Base-by-base conservation (phyloP, 2,329 filamentous ascomycete genomes). In the Immersiporthe knoxdaviesiana region DNA sequence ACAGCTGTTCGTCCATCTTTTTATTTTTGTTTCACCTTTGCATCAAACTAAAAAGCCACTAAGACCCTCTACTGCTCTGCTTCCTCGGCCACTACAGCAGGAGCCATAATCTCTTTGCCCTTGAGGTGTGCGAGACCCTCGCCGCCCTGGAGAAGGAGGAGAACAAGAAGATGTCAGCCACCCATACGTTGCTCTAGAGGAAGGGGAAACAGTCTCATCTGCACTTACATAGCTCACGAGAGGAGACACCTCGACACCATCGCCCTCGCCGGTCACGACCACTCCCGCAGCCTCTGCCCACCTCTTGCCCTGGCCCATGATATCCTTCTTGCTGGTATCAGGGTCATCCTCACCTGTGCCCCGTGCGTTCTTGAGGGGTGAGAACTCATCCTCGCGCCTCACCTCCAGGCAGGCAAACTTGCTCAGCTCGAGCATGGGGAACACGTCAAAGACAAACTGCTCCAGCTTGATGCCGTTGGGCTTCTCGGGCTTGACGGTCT, bases 391-490 rank as follows among this genome's bases (percentile, higher is more conserved):
- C 84, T 97, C 94, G 71, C 96, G 93, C 80, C 90, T 93, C 65
- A 99, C 96, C 82, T 99, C 96, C 83, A 98, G 91, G 81, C 91
- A 97, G 32, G 94, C 96, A 77, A 99, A 99, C 82, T 97, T 94
- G 74, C 90, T 87, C 72, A 99, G 88, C 24, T 90, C 84, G 65
- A 97, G 85, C 84, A 95, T 87, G 71, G 95, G 94, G 86, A 99
- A 99, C 77, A 97, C 96, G 79, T 99, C 96, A 78, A 99, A 99
- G 71, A 99, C 94, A 76, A 98, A 99, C 82, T 98, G 96, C 86
- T 99, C 96, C 52, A 99, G 88, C 86, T 99, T 99, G 87, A 99
- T 94, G 74, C 96, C 96, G 78, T 99, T 99, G 73, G 96, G 93
- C 84, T 94, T 96, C 79, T 94, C 90, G 3, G 95, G 94, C 87